These are phyloP conservation scores for Aphanoascus verrucosus DNA, from an alignment of 2,329 filamentous ascomycete species.

Conservation along the genomic window DNA sequence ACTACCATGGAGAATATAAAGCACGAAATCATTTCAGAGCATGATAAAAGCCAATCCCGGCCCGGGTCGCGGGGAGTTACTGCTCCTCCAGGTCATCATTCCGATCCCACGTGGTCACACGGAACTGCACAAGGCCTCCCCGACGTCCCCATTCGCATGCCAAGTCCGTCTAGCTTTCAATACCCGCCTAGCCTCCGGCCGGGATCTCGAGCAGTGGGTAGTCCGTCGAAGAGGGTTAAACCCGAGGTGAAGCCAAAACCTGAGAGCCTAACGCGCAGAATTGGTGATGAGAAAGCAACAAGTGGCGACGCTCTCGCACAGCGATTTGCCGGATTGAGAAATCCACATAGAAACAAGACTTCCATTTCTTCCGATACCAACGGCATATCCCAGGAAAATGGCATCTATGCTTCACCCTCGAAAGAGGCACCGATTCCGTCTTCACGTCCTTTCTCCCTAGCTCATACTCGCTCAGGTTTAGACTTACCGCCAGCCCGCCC, in stretches of 20 bases:
- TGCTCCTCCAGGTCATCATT: not conserved
- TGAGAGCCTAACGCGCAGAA: conserved; percentile 20
- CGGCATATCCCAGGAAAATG: not conserved
- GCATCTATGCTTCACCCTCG: not conserved
- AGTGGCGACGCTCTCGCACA: conserved; percentile 31
- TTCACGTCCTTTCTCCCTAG: not conserved
- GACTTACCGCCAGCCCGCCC: conserved; percentile 24
- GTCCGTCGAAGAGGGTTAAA: conserved; percentile 2
- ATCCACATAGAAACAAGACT: conserved; percentile 17
- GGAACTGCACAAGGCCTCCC: not conserved
- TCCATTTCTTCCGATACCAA: not conserved
- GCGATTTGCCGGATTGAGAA: conserved; percentile 33
- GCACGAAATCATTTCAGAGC: conserved; percentile 28
- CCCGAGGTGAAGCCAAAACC: conserved; percentile 19
- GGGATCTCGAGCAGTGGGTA: not conserved
- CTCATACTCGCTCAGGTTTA: conserved; percentile 11
- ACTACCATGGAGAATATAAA: conserved; percentile 35
- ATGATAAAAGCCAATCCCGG: conserved; percentile 22
- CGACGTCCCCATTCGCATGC: conserved; percentile 23
- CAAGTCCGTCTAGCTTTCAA: conserved; percentile 33
- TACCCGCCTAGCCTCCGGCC: not conserved
- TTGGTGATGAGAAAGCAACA: conserved; percentile 1
- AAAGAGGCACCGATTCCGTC: conserved; percentile 1
- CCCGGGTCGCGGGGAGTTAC: not conserved
- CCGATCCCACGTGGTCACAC: not conserved